Evolutionary conservation across 768 basidiomycete species (phyloP).

Genomic region (Pulveroboletus sp.): DNA sequence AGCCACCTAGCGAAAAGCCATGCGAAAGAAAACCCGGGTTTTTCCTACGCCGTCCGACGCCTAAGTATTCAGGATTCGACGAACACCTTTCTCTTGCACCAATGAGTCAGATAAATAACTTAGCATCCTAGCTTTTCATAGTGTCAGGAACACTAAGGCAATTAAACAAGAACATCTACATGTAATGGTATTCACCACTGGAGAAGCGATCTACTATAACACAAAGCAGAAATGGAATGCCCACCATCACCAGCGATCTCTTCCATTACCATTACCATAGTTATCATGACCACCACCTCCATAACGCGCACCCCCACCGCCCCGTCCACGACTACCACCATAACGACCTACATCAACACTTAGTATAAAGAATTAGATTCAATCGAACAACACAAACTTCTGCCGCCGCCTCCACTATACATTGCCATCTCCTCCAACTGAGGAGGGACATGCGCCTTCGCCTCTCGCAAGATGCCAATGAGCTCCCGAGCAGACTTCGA

Average conservation of each 20-base stretch:
- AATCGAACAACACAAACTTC: conserved; percentile 44
- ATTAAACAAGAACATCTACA: conserved; percentile 16
- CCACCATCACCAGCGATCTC: conserved; percentile 20
- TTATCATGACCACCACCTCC: conserved; percentile 25
- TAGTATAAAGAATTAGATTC: background rate
- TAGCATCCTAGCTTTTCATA: too few species aligned
- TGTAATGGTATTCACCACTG: conserved; percentile 25
- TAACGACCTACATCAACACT: conserved; percentile 54
- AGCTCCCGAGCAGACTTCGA: conserved; percentile 93
- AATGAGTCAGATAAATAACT: too few species aligned
- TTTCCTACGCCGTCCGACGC: too few species aligned
- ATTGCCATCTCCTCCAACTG: conserved; percentile 92
- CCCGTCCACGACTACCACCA: conserved; percentile 37
- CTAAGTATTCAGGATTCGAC: too few species aligned
- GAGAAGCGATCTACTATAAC: conserved; percentile 19
- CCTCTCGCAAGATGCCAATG: conserved; percentile 79
- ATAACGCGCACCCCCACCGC: conserved; percentile 21
- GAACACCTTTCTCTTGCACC: too few species aligned
- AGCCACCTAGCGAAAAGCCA: too few species aligned
- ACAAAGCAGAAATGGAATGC: conserved; percentile 3
- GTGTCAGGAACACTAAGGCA: too few species aligned
- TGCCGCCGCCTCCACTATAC: conserved; percentile 77
- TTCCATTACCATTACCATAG: conserved; percentile 21
- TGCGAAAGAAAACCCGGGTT: too few species aligned
- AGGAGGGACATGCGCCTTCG: conserved; percentile 81